Conservation (phyloP, 768 basidiomycete genomes). For the Peribolospora kevripleyi region DNA sequence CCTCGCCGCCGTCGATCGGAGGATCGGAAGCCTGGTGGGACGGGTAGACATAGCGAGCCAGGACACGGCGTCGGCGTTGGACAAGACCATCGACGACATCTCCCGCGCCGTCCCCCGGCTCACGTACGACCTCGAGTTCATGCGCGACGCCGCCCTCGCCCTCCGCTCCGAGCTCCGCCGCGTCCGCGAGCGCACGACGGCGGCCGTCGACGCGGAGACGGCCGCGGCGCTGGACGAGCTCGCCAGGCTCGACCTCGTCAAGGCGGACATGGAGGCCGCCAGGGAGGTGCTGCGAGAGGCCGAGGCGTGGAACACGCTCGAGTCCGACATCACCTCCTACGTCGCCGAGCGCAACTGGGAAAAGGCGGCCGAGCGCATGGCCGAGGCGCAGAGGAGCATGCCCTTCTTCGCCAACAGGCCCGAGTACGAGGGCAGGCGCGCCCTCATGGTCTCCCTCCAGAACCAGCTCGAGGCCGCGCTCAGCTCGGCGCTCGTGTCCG, state of each 20-base stretch:
- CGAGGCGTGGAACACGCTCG: conserved; percentile 87
- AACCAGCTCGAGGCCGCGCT: conserved; percentile 85
- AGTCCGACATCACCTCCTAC: conserved; percentile 71
- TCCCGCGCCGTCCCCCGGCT: conserved; percentile 73
- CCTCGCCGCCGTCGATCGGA: conserved; percentile 40
- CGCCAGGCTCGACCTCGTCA: conserved; percentile 58
- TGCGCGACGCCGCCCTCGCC: conserved; percentile 67
- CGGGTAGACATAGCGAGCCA: conserved; percentile 65
- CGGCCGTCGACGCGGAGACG: conserved; percentile 30
- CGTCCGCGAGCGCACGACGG: conserved; percentile 30
- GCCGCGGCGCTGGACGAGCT: conserved; percentile 46
- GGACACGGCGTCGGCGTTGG: conserved; percentile 66
- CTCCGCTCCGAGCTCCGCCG: conserved; percentile 41
- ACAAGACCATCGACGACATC: conserved; percentile 74
- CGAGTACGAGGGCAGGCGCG: conserved; percentile 64
- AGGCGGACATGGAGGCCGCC: conserved; percentile 62
- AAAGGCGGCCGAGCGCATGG: conserved; percentile 75
- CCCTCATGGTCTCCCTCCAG: conserved; percentile 71
- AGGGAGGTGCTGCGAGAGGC: conserved; percentile 79
- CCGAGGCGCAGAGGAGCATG: conserved; percentile 71
- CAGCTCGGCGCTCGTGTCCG: conserved; percentile 68
- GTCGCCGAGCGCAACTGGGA: conserved; percentile 51
- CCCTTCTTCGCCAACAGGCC: conserved; percentile 76
- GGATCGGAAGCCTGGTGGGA: conserved; percentile 47
- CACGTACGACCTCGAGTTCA: conserved; percentile 88